Base-by-base conservation (phyloP, 139 green algal genomes). In the Mychonastes homosphaera region DNA sequence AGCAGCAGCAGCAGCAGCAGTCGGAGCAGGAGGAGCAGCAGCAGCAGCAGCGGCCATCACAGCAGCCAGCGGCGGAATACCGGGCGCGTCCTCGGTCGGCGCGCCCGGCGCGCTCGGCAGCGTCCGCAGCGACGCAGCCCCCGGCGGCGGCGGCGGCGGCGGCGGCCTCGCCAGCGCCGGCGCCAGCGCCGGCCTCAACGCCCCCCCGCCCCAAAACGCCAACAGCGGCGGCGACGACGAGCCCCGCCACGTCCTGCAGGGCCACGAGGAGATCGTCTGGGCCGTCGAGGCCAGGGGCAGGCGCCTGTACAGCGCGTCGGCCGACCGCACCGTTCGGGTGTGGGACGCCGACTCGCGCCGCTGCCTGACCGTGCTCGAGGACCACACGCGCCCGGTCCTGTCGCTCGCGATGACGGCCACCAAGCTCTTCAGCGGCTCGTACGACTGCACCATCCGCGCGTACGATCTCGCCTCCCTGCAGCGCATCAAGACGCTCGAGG, bases 181-280 rank as follows among this genome's bases (percentile, higher is more conserved):
- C 43, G 43, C 43, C 43, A 50, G 43, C n/a, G 23, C 23, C 26
- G 34, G 48, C 26, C 18, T 7, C 26, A 55, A 6, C n/a, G n/a
- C n/a, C n/a, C n/a, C n/a, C n/a, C n/a, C n/a, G n/a, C n/a, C n/a
- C n/a, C n/a, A n/a, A n/a, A n/a, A n/a, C n/a, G n/a, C n/a, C n/a
- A n/a, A n/a, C n/a, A n/a, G n/a, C n/a, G n/a, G n/a, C n/a, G n/a
- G 48, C 26, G 48, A 15, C 34, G 12, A 6, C 10, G 6, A 7
- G 7, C 7, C 28, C 9, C 6, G 7, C 8, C 15, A 12, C 28
- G 29, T 23, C 58, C 4, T 35, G 13, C 75, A 92, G 74, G 89
- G 88, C 1, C 89, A 97, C 62, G 81, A 95, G 34, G 88, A 95
- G 71, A 97, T 97, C 59, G 85, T 97, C 1, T 97, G 89, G 89